Conservation (phyloP, 768 basidiomycete genomes). For the Phanerochaete sordida region DNA sequence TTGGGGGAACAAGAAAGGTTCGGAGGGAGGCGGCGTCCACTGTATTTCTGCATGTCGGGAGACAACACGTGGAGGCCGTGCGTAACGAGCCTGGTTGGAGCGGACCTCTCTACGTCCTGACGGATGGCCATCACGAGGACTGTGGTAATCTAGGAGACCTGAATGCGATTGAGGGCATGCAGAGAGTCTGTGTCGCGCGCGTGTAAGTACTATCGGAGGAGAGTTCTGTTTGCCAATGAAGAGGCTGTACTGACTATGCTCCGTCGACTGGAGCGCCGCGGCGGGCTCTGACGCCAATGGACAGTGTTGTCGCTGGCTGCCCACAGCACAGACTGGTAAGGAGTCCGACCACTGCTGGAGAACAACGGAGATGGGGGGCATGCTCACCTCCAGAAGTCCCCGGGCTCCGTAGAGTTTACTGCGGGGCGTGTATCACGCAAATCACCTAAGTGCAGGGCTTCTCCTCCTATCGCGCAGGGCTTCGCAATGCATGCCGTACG, state of each 20-base stretch:
- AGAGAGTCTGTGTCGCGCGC: not conserved
- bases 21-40: not conserved
- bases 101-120: not conserved
- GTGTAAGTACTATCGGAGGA: not conserved
- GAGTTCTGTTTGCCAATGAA: not conserved
- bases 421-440: not conserved
- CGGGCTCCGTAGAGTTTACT: not conserved
- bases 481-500: not conserved
- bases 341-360: not conserved
- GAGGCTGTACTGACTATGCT: not conserved
- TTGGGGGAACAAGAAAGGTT: not conserved
- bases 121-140: slow-evolving; percentile 1
- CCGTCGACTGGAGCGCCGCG: not conserved
- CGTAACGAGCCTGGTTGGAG: not conserved
- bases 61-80: not conserved
- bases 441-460: not conserved
- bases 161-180: not conserved
- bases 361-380: not conserved
- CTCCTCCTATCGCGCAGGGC: not conserved
- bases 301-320: not conserved
- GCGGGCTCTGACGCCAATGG: not conserved
- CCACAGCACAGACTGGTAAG: not conserved
- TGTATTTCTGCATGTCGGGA: not conserved
- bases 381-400: not conserved
- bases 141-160: not conserved